Base-by-base conservation (phyloP, 805 yeast species). In the Saccharomycopsis microspora region DNA sequence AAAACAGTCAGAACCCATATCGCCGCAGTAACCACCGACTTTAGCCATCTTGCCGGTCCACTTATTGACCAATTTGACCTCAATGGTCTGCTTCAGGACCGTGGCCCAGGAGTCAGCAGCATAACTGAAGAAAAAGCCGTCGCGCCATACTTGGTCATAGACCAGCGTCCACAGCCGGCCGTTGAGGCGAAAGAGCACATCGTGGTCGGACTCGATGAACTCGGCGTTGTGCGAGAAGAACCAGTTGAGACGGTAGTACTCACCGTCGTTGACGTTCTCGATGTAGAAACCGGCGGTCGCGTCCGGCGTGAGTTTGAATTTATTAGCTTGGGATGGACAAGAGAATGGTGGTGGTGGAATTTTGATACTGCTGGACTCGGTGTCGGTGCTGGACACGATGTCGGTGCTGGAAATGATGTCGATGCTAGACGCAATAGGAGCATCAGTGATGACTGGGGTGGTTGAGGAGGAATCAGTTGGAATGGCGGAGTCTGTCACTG, bases 91-190 rank as follows among this genome's bases (percentile, higher is more conserved):
- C 4, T 32, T 37, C 6, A 19, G 30, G 6, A 50, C n/a, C 5
- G 32, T 42, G 10, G 19, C 34, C 48, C 49, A 50, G 27, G 43
- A 32, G 10, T 47, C 42, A n/a, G 51, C 38, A 10, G 7, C 39
- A 43, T 44, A 50, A 9, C 42, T 31, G 32, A 47, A 51, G 27
- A 51, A 51, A 40, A 51, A 44, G 9, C 49, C 49, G 8, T 45
- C 31, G 30, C 36, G 29, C 49, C 52, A 45, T 11, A 10, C 11
- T 7, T 32, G 28, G 10, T 19, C 36, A 39, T 44, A 39, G 9
- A 51, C 48, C 10, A 39, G 27, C 29, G 44, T 44, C 47, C 46
- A 42, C 11, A 10, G 4, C 7, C 37, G 40, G 29, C n/a, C 19
- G 32, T 43, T 40, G 5, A 39, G 45, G 28, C 37, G 34, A 44